phyloP scores from a whole-genome alignment of 2,329 filamentous ascomycete species.

The Simplicillium aogashimaense region DNA sequence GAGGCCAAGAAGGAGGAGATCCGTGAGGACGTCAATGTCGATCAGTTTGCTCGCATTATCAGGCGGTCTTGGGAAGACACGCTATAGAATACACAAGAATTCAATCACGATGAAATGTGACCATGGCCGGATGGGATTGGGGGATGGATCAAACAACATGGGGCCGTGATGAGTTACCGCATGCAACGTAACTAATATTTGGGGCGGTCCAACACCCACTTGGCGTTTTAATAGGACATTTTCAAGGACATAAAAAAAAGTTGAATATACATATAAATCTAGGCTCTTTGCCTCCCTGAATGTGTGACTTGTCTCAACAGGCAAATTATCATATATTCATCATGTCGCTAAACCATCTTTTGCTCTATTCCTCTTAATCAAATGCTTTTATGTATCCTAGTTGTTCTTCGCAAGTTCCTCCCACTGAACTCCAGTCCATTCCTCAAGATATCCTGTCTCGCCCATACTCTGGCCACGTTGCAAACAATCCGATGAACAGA shows the following conservation, averaged over 20 bases:
- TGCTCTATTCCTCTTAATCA: neutral
- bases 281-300: neutral
- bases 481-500: conserved; percentile 73
- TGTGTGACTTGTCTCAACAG: too few relatives aligned
- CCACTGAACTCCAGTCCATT: conserved; percentile 98
- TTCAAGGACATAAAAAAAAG: conserved; percentile 6
- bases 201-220: conserved; percentile 3
- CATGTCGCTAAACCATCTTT: conserved; percentile 11
- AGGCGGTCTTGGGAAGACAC: conserved; percentile 75
- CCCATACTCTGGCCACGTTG: conserved; percentile 47
- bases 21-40: conserved; percentile 86
- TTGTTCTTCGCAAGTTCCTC: conserved; percentile 55
- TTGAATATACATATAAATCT: conserved; percentile 1
- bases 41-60: conserved; percentile 74
- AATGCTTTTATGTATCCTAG: conserved; percentile 7
- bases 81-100: conserved; percentile 13
- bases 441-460: conserved; percentile 72
- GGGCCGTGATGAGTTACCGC: neutral
- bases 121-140: conserved; percentile 1
- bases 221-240: conserved; percentile 8
- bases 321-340: conserved; percentile 9
- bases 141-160: neutral
- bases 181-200: neutral
- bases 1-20: conserved; percentile 95
- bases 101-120: conserved; percentile 3